Evolutionary conservation across 257 asterid genomes (phyloP), one percentile per base, ranked within the genome.

Genomic region (Datura wrightii): DNA sequence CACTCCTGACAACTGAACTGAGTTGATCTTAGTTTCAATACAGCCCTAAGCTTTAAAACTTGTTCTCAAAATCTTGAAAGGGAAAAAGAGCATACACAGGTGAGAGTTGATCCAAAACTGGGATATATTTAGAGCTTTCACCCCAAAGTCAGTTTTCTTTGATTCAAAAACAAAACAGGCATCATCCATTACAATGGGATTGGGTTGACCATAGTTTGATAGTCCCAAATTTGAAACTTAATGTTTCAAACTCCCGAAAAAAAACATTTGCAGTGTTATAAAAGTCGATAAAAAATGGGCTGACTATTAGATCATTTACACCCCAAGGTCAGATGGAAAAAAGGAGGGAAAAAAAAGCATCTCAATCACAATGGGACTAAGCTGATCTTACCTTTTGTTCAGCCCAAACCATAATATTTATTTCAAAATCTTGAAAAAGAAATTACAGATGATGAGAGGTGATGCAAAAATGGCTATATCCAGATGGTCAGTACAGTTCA

Each of bases 361-460:
- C 55, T 42, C 55, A 71, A 71, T 42, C 55, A 42, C 55, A 70
- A 71, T 9, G 6, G 55, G 55, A 44, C 55, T 71, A n/a, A 11
- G 79, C 55, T 15, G 46, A 70, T 70, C 79, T 70, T 70, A 70
- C 79, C 39, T 70, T 70, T 70, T 10, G 16, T 4, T n/a, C 79
- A 70, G 18, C 8, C 79, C 37, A 70, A 70, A 42, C 55, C 24
- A 10, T n/a, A n/a, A 42, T 18, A 41, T 53, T 41, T 69, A 4
- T 70, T 70, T 44, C 36, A 70, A 70, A 69, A 42, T 10, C 36
- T 42, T 42, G 9, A 18, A 70, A 39, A 18, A 9, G 18, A 18
- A 70, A 70, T 18, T 70, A 70, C 46, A 42, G 16, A 70, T 37
- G 37, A 42, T 70, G 79, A 70, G 52, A 39, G 55, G 55, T 70